Percentiles rank a stretch among this genome's conserved stretches.
These are phyloP conservation scores for Selaginella tamariscina DNA, from an alignment of 75 land plant species.

Conservation along the genomic window DNA sequence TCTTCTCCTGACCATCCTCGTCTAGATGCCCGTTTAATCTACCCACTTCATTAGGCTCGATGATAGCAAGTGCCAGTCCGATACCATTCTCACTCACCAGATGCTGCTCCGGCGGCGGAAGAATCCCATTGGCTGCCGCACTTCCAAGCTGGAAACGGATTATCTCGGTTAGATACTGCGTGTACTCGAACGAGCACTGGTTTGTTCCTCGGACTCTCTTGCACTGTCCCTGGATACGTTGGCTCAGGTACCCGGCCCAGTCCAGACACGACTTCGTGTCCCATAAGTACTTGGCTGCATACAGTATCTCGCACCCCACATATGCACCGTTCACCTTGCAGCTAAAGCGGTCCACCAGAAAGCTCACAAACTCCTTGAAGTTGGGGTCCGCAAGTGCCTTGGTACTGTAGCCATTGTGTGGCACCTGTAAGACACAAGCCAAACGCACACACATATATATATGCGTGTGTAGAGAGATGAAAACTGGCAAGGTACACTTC, in stretches of 20 bases:
- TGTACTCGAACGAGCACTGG: background rate
- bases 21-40: background rate
- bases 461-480: no score
- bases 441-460: no score
- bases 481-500: no score
- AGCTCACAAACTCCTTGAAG: constrained; percentile 7
- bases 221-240: constrained; percentile 2
- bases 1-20: background rate
- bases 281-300: constrained; percentile 10
- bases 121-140: background rate
- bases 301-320: background rate
- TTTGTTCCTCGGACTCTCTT: constrained; percentile 5
- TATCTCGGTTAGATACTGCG: constrained; percentile 9
- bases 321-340: constrained; percentile 6
- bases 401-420: constrained; percentile 3
- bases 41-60: background rate
- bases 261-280: background rate
- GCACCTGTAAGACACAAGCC: no score
- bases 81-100: background rate
- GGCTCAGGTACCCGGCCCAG: constrained; percentile 12
- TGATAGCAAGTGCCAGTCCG: background rate
- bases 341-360: constrained; percentile 9
- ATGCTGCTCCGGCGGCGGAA: background rate
- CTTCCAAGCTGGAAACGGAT: background rate
- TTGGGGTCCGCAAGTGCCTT: background rate